Percentiles rank a stretch among this genome's conserved stretches.
These are phyloP conservation scores for Ceratobasidium sp. DNA, from an alignment of 1,284 basidiomycete genomes.

Conservation along the genomic window DNA sequence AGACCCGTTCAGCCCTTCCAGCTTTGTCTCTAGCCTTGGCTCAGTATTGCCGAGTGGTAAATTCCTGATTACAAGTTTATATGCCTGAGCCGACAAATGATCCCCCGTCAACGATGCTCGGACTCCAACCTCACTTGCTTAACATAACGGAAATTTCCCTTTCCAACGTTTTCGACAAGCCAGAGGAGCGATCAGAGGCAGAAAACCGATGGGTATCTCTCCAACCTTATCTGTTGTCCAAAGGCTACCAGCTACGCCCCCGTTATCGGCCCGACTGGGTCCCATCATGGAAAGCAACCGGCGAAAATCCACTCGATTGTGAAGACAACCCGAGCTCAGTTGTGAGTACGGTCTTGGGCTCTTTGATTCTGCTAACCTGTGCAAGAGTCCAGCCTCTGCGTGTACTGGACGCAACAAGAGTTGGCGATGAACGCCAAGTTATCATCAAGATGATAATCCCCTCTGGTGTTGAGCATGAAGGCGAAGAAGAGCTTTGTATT, in stretches of 20 bases:
- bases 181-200: neutral
- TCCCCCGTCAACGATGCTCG: too few relatives aligned
- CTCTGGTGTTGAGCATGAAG: neutral
- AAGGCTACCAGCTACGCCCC: constrained; percentile 10
- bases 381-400: constrained; percentile 11
- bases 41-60: too few relatives aligned
- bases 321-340: neutral
- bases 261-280: constrained; percentile 4
- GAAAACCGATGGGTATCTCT: constrained; percentile 2
- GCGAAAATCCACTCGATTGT: neutral
- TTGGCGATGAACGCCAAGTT: neutral
- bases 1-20: too few relatives aligned
- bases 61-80: too few relatives aligned
- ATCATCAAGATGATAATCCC: constrained; percentile 18
- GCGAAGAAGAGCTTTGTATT: neutral
- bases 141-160: too few relatives aligned
- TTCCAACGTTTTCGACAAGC: neutral
- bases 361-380: too few relatives aligned
- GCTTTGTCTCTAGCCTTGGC: too few relatives aligned
- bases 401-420: neutral
- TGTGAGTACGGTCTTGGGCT: neutral
- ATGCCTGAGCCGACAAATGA: too few relatives aligned
- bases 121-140: neutral
- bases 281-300: neutral
- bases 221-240: constrained; percentile 4